Conservation (phyloP, 2,329 filamentous ascomycete genomes). For the Myriangium duriaei region DNA sequence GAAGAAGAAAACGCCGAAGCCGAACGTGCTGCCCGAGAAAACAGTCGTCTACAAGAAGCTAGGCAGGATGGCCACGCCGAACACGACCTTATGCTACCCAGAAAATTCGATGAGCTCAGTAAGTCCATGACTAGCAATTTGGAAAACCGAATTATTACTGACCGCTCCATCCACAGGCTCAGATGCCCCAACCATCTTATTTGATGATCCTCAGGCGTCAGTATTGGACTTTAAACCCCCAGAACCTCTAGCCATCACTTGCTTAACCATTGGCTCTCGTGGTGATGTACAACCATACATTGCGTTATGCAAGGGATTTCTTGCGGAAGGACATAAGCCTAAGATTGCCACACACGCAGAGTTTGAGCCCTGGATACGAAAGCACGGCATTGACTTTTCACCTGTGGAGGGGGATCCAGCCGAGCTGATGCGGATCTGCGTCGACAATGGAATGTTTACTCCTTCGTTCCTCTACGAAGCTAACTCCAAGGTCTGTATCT, state of each 20-base stretch:
- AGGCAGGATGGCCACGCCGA: conserved; percentile 37
- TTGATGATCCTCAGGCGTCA: conserved; percentile 79
- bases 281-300: conserved; percentile 98
- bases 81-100: conserved; percentile 25
- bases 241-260: conserved; percentile 70
- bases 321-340: conserved; percentile 75
- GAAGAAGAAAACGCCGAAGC: conserved; percentile 58
- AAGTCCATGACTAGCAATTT: neutral
- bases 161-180: conserved; percentile 15
- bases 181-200: conserved; percentile 63
- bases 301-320: conserved; percentile 78
- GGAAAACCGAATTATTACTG: neutral
- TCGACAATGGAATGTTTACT: conserved; percentile 95
- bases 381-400: conserved; percentile 88
- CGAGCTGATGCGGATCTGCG: conserved; percentile 90
- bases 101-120: conserved; percentile 14
- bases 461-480: conserved; percentile 81
- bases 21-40: conserved; percentile 65
- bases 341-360: conserved; percentile 86
- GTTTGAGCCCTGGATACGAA: conserved; percentile 77
- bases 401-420: conserved; percentile 82
- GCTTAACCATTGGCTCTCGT: conserved; percentile 86
- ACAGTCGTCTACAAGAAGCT: conserved; percentile 60
- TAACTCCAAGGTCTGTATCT: conserved; percentile 46
- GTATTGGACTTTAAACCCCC: conserved; percentile 84